Percentiles rank a stretch among this genome's conserved stretches.
These are phyloP conservation scores for Globisporangium paroecandrum DNA, from an alignment of 352 stramenopile genomes.

Conservation along the genomic window DNA sequence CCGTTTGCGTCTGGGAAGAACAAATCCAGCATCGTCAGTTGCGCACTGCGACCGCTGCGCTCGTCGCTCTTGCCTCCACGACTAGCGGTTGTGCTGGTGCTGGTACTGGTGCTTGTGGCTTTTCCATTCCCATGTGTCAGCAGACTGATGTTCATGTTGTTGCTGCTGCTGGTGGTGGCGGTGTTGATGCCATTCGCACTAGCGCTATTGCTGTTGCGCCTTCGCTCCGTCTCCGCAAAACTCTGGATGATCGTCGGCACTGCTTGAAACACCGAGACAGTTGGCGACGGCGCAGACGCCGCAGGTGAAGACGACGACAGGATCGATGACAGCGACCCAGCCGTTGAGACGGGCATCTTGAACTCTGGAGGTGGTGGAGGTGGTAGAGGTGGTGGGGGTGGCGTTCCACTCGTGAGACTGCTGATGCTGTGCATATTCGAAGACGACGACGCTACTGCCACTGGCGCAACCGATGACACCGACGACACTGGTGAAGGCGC, in stretches of 20 bases:
- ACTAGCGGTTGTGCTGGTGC: neutral
- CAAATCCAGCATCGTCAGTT: slow-evolving; percentile 56
- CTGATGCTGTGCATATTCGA: slow-evolving; percentile 19
- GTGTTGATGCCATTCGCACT: neutral
- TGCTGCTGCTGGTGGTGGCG: neutral
- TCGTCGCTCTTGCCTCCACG: slow-evolving; percentile 22
- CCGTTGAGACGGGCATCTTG: slow-evolving; percentile 13
- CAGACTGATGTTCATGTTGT: slow-evolving; percentile 3
- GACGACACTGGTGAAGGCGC: neutral
- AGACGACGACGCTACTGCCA: neutral
- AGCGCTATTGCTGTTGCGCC: slow-evolving; percentile 14
- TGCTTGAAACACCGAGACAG: slow-evolving; percentile 52
- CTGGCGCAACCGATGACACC: neutral
- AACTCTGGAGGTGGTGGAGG: slow-evolving; percentile 8
- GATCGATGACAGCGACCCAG: slow-evolving; percentile 18
- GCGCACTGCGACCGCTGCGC: slow-evolving; percentile 9
- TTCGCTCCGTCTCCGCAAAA: slow-evolving; percentile 51
- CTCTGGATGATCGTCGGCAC: slow-evolving; percentile 51
- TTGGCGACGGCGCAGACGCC: slow-evolving; percentile 13
- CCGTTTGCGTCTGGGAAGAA: slow-evolving; percentile 41
- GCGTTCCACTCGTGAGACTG: slow-evolving; percentile 13
- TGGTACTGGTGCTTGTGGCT: neutral
- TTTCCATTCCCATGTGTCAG: slow-evolving; percentile 6
- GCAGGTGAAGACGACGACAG: slow-evolving; percentile 17
- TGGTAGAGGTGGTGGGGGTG: neutral